phyloP scores from a whole-genome alignment of 345 rosid genomes.

The Gossypium stocksii region DNA sequence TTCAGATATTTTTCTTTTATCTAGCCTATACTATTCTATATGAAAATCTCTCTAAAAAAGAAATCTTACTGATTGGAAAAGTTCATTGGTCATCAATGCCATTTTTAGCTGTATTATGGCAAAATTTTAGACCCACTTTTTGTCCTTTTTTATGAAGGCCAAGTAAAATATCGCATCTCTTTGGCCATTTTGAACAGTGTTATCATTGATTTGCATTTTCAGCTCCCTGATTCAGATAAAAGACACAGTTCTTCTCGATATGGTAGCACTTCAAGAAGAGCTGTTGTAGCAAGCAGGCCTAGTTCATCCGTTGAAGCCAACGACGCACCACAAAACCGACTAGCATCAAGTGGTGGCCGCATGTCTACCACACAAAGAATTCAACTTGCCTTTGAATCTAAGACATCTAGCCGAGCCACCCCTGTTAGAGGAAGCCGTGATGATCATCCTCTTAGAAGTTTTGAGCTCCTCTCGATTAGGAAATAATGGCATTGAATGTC shows the following conservation, averaged over 20 bases:
- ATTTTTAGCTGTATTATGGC: not conserved
- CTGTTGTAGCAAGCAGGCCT: slow-evolving; percentile 51
- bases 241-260: slow-evolving; percentile 49
- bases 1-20: not conserved
- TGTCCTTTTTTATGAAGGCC: not conserved
- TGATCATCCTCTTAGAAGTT: slow-evolving; percentile 53
- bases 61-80: not conserved
- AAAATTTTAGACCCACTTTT: not conserved
- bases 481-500: slow-evolving; percentile 25
- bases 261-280: slow-evolving; percentile 67
- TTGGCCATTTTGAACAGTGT: not conserved
- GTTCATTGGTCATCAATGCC: not conserved
- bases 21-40: not conserved
- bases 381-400: slow-evolving; percentile 46
- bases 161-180: not conserved
- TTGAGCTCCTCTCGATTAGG: slow-evolving; percentile 60
- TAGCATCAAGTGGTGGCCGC: slow-evolving; percentile 53
- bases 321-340: slow-evolving; percentile 46
- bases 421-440: slow-evolving; percentile 45
- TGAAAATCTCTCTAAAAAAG: not conserved
- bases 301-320: slow-evolving; percentile 62
- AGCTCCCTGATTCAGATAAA: slow-evolving; percentile 52
- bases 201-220: slow-evolving; percentile 14
- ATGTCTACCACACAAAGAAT: slow-evolving; percentile 53
- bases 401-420: slow-evolving; percentile 45